phyloP scores from a whole-genome alignment of 2,329 filamentous ascomycete species.

The Ophiocordyceps camponoti-rufipedis region DNA sequence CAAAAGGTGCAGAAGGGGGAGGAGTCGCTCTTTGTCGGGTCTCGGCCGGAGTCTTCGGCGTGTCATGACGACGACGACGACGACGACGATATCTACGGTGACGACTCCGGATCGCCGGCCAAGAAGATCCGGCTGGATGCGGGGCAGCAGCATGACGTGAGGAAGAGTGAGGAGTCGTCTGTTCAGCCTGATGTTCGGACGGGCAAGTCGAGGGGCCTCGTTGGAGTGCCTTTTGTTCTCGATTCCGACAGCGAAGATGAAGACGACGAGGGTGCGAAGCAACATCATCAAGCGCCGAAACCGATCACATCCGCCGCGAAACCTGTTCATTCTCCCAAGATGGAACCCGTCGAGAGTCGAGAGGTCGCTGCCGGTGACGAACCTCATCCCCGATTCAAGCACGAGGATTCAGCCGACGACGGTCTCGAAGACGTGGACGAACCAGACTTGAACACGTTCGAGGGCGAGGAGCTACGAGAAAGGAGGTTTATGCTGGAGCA shows the following conservation, averaged over 20 bases:
- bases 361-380: neutral
- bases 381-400: neutral
- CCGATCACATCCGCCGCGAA: neutral
- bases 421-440: conserved; percentile 32
- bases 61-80: conserved; percentile 12
- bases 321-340: no score
- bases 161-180: conserved; percentile 10
- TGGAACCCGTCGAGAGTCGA: neutral
- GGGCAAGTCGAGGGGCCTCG: conserved; percentile 8
- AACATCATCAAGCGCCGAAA: neutral
- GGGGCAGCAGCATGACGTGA: conserved; percentile 3
- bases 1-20: conserved; percentile 46
- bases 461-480: conserved; percentile 47
- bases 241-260: conserved; percentile 42
- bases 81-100: conserved; percentile 12
- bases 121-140: conserved; percentile 13
- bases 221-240: conserved; percentile 42
- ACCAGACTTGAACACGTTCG: conserved; percentile 29
- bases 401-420: conserved; percentile 12
- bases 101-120: conserved; percentile 15
- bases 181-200: conserved; percentile 3
- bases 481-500: conserved; percentile 63
- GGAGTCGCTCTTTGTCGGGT: conserved; percentile 36
- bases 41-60: conserved; percentile 5
- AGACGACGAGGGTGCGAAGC: conserved; percentile 2